Base-by-base conservation (phyloP, 257 asterid genomes). In the Nicotiana obtusifolia region DNA sequence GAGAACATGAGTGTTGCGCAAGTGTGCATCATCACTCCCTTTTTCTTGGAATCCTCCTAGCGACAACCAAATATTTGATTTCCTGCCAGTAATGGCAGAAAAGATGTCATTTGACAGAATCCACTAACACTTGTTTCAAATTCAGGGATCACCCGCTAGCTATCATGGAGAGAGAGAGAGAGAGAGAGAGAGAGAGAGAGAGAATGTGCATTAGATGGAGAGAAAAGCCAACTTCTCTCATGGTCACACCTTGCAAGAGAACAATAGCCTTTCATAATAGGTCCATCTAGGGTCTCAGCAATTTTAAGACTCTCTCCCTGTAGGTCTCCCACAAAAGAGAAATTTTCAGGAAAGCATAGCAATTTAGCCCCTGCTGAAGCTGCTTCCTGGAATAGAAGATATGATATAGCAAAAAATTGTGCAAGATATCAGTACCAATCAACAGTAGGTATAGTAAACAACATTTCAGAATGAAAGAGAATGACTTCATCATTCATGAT, bases 41-140 rank as follows among this genome's bases (percentile, higher is more conserved):
- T 89, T 91, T 84, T 93, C 98, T 65, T 91, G 98, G 82, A 95
- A 93, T 77, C 99, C 99, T 80, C 99, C 98, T 56, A 95, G 98
- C 26, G 98, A 95, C 33, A 95, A 75, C 99, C 99, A 95, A 85
- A 95, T 90, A 78, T 78, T 88, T 5, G 99, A 92, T 52, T 95
- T 96, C 89, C 93, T 91, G 81, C 88, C 85, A 66, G 69, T 76
- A 59, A 78, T 64, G 24, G 81, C 80, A 81, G 24, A 7, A 82
- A 24, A 47, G 83, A 78, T 67, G 80, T 53, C 64, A 83, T 53
- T 52, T 77, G 20, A 86, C 59, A 52, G 49, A 20, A 62, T 60
- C 53, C 65, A 57, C 76, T 67, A 5, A n/a, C 30, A 71, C 62
- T 64, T 26, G 15, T 65, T 61, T 37, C 35, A 59, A 35, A 54